A percentile compares a stretch with the other conserved stretches of the same genome.
Conservation (phyloP, 2,329 filamentous ascomycete species). For the Botrytis deweyae region DNA sequence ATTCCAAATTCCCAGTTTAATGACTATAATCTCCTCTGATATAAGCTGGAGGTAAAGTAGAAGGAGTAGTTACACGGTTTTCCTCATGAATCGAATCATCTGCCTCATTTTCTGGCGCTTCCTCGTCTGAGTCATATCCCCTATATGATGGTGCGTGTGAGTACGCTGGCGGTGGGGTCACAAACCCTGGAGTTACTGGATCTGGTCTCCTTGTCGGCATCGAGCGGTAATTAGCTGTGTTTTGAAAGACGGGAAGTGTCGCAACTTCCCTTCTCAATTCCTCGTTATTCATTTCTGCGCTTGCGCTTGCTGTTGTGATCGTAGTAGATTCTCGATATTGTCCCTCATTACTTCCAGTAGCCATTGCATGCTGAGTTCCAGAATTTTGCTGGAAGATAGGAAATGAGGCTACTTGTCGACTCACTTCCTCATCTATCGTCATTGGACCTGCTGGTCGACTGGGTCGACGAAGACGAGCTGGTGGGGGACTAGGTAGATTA, state of each 20-base stretch:
- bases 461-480: neutral
- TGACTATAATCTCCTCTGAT: neutral
- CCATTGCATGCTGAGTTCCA: neutral
- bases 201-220: neutral
- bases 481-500: neutral
- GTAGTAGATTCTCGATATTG: neutral
- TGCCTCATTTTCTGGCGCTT: neutral
- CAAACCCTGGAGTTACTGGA: neutral
- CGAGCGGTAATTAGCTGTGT: neutral
- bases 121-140: neutral
- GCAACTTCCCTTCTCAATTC: neutral
- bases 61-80: neutral
- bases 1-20: neutral
- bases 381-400: neutral
- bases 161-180: neutral
- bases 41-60: neutral
- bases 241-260: neutral
- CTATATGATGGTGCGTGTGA: neutral
- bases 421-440: neutral
- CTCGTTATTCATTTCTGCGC: no score
- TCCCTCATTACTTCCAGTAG: neutral
- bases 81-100: neutral
- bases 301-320: no score
- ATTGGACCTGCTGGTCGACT: neutral
- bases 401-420: neutral